Conservation (phyloP, 2,329 filamentous ascomycete species). For the Sporothrix inflata region DNA sequence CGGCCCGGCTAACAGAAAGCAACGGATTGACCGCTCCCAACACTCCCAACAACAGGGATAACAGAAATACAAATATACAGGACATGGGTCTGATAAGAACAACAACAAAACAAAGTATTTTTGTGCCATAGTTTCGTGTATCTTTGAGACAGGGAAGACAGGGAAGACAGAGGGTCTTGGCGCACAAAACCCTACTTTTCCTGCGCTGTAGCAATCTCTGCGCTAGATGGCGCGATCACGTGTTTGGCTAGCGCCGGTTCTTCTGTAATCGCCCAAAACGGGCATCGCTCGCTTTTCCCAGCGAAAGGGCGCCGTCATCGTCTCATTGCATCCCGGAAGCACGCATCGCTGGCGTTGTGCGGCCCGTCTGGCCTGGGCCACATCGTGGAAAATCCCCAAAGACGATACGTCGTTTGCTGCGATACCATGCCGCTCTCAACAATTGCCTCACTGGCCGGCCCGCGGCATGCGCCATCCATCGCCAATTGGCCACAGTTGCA, state of each 20-base stretch:
- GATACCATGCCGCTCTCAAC: not conserved
- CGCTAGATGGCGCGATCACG: constrained; percentile 8
- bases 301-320: not conserved
- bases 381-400: not conserved
- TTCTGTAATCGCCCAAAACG: not conserved
- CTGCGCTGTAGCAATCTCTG: not conserved
- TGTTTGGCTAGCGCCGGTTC: not conserved
- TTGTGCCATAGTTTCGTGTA: constrained; percentile 3
- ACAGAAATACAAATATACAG: not conserved
- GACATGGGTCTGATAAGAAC: constrained; percentile 17
- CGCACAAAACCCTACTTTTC: constrained; percentile 5
- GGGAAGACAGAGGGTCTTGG: constrained; percentile 11
- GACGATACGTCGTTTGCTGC: not conserved
- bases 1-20: not conserved
- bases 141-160: constrained; percentile 18
- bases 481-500: not conserved
- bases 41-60: not conserved
- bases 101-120: constrained; percentile 4
- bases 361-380: constrained; percentile 19
- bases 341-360: constrained; percentile 4
- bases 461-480: not conserved
- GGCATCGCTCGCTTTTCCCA: constrained; percentile 13
- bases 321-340: not conserved
- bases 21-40: not conserved
- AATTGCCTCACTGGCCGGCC: constrained; percentile 5